Conservation (phyloP, 768 basidiomycete species). For the Phanerochaete sordida region DNA sequence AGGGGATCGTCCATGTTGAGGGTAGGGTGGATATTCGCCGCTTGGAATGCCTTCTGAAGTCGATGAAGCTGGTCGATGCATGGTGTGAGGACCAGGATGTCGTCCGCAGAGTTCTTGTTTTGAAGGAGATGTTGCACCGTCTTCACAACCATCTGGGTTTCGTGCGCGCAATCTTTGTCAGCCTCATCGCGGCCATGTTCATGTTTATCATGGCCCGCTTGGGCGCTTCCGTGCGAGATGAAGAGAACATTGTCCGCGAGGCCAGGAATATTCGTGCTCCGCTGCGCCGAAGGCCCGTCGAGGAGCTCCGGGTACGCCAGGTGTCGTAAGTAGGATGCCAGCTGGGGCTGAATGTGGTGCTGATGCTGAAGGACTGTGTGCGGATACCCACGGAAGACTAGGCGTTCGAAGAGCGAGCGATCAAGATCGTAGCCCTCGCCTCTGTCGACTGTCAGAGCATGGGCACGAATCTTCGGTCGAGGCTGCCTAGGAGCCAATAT, state of each 20-base stretch:
- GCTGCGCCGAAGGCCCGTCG: constrained; percentile 48
- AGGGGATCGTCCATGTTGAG: constrained; percentile 58
- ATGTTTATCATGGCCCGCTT: constrained; percentile 45
- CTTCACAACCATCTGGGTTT: constrained; percentile 61
- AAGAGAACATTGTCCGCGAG: constrained; percentile 57
- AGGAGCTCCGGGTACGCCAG: constrained; percentile 64
- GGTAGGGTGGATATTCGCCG: constrained; percentile 43
- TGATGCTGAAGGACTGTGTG: constrained; percentile 53
- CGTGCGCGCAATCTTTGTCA: constrained; percentile 36
- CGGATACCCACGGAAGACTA: constrained; percentile 59
- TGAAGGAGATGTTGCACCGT: constrained; percentile 63
- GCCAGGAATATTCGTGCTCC: constrained; percentile 51
- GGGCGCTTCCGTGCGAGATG: no score
- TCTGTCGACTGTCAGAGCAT: constrained; percentile 62
- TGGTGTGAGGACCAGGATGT: constrained; percentile 64
- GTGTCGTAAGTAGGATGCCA: constrained; percentile 54
- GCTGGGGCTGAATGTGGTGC: constrained; percentile 75
- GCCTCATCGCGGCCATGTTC: constrained; percentile 53
- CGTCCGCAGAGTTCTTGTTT: constrained; percentile 60
- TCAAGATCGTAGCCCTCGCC: constrained; percentile 67
- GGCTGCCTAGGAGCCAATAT: constrained; percentile 47
- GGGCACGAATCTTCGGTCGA: constrained; percentile 69
- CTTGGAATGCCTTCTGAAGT: constrained; percentile 42
- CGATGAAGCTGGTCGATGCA: constrained; percentile 61
- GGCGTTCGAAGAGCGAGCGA: constrained; percentile 63